Evolutionary conservation across 768 basidiomycete species (phyloP), one percentile per base, ranked within the genome.

Genomic region (Pisolithus microcarpus): DNA sequence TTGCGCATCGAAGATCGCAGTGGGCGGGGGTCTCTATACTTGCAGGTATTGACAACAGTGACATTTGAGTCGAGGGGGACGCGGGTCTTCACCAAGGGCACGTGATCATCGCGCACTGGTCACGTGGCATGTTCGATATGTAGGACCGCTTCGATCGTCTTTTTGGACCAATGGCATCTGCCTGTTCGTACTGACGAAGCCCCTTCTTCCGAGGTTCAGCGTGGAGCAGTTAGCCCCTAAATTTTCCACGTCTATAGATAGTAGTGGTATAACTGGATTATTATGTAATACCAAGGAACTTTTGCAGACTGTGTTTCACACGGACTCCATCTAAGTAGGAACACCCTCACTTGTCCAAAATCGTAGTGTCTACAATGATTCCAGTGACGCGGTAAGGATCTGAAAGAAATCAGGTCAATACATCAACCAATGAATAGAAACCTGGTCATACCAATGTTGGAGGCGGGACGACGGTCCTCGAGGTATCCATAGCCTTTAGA

Each of bases 401-500:
- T 91, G 38, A 54, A 51, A 44, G 39, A 39, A 18, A 46, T 31
- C 38, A 54, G 46, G 52, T 51, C 6, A 55, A 43, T 45, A 24
- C 18, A 16, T 3, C 36, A 8, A 38, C 34, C 15, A 44, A 51
- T 48, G 4, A 52, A 49, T 51, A 30, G 18, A 28, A 46, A 40
- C 5, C 50, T 51, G 46, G n/a, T 70, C 82, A 40, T 70, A 91
- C 89, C 95, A 57, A 96, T 89, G 78, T 99, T 99, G 67, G 94
- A 96, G 51, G 95, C 95, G 24, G 96, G 96, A 56, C 95, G 91
- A 56, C 95, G 81, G 73, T 96, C 94, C 67, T 97, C 94, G 58
- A 97, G 71, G 75, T 98, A 97, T 44, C 96, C 96, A 62, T 84
- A 91, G 47, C 95, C 94, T 70, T 94, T 84, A 31, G 87, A 75